phyloP scores from a whole-genome alignment of 129 eudicot species.

The Arctium minus region DNA sequence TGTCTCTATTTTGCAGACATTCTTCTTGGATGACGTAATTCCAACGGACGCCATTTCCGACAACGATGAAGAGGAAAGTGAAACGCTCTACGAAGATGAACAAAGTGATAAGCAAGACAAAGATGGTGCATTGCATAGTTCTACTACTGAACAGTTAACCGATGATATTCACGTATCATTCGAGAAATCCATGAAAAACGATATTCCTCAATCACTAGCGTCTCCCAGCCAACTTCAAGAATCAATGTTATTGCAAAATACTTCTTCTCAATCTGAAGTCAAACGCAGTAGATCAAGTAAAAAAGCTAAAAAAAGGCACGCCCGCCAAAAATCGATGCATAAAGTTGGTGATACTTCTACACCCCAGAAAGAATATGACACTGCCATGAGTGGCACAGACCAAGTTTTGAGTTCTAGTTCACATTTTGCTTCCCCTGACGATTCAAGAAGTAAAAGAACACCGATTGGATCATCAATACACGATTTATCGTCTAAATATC shows the following conservation, averaged over 20 bases:
- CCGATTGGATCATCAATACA: slow-evolving; percentile 48
- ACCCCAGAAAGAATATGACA: slow-evolving; percentile 73
- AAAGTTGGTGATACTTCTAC: slow-evolving; percentile 55
- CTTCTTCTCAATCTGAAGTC: slow-evolving; percentile 60
- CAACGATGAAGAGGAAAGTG: slow-evolving; percentile 81
- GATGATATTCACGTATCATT: slow-evolving; percentile 40
- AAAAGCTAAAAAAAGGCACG: slow-evolving; percentile 90
- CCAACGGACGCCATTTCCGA: slow-evolving; percentile 78
- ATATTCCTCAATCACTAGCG: slow-evolving; percentile 34
- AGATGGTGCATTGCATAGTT: slow-evolving; percentile 45
- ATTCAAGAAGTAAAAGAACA: slow-evolving; percentile 62
- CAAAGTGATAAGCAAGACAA: slow-evolving; percentile 32
- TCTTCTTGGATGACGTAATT: slow-evolving; percentile 60
- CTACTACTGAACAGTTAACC: slow-evolving; percentile 41
- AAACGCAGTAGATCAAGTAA: slow-evolving; percentile 89
- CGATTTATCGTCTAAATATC: slow-evolving; percentile 42
- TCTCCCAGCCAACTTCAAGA: slow-evolving; percentile 68
- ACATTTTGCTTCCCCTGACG: slow-evolving; percentile 83
- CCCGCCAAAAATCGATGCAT: slow-evolving; percentile 70
- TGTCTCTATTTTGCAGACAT: slow-evolving; percentile 65
- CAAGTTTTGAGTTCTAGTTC: slow-evolving; percentile 86
- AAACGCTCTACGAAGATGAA: slow-evolving; percentile 43
- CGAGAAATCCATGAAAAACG: slow-evolving; percentile 50
- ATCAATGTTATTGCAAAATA: slow-evolving; percentile 47
- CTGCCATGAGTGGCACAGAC: slow-evolving; percentile 88